Base-by-base conservation (phyloP, 2,329 filamentous ascomycete genomes). In the Leptographium wingfieldii region DNA sequence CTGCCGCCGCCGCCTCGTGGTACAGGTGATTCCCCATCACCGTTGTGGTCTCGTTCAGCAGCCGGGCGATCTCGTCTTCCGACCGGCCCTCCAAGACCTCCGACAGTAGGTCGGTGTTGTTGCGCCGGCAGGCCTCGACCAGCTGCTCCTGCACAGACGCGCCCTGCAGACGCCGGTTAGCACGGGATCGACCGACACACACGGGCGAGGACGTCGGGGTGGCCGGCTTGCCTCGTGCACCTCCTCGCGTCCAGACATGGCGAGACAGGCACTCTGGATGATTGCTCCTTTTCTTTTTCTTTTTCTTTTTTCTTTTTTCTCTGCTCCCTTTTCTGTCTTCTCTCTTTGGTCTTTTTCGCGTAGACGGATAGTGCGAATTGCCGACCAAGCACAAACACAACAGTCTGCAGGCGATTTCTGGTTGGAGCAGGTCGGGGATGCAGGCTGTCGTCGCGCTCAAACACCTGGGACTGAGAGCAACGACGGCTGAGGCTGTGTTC, bases 111-210 rank as follows among this genome's bases (percentile, higher is more conserved):
- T 92, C 86, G 66, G 85, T 85, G 75, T 97, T 96, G 80, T 97
- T 92, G 69, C 91, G 84, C 63, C 92, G 90, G 76, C 89, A 95
- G 68, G 94, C 90, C 77, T 95, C 92, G 74, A 97, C 84, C 67
- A 97, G 82, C 69, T 89, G 82, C 77, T 97, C 92, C 72, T 86
- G 81, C 55, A 85, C 83, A 62, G 89, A 89, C 67, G 92, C 92
- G 71, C 92, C 94, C 87, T 95, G 68, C 12, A 27, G 49, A 14
- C 22, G 2, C 25, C 22, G 53, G 54, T 55, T 19, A 43, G 33
- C 35, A 29, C 31, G n/a, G 33, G 19, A 35, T 31, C 11, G 9
- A 31, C 22, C 14, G 19, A 22, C 14, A 10, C 16, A 29, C 25
- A 3, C 31, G 7, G 31, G 10, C 31, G 16, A 16, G 16, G 3